Evolutionary conservation across 257 asterid species (phyloP).

Genomic region (Catharanthus roseus): DNA sequence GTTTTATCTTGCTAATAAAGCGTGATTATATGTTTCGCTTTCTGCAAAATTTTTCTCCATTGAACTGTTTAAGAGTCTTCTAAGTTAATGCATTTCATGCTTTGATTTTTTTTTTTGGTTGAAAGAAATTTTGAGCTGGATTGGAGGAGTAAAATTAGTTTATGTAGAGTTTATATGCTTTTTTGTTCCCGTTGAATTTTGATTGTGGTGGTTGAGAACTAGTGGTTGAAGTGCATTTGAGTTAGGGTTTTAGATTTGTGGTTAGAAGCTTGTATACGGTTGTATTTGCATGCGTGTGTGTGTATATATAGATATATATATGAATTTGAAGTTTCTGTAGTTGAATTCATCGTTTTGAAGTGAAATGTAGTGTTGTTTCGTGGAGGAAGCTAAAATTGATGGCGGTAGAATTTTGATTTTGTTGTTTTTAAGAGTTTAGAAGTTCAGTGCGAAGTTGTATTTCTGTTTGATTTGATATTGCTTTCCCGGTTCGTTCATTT

Average conservation of each 20-base stretch:
- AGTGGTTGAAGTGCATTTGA: slow-evolving; percentile 13
- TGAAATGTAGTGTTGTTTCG: slow-evolving; percentile 6
- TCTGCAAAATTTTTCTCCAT: too few species aligned
- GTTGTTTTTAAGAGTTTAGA: slow-evolving; percentile 7
- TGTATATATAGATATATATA: neutral
- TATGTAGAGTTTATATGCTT: neutral
- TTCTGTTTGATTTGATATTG: slow-evolving; percentile 1
- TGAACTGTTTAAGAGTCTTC: neutral
- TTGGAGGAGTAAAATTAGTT: neutral
- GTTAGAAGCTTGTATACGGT: neutral
- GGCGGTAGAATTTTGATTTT: neutral
- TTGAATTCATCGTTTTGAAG: neutral
- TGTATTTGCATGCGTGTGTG: neutral
- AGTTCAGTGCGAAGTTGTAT: slow-evolving; percentile 13
- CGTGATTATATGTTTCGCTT: neutral
- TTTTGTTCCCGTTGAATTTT: neutral
- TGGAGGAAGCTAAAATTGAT: neutral
- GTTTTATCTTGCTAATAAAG: neutral
- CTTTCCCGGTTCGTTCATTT: neutral
- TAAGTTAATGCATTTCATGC: slow-evolving; percentile 2
- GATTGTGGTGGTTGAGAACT: slow-evolving; percentile 4
- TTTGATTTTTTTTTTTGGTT: neutral
- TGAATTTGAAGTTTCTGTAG: neutral
- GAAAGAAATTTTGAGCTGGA: neutral
- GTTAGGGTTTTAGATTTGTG: neutral